Evolutionary conservation across 179 eudicot species (phyloP).

Genomic region (Silene coronaria): DNA sequence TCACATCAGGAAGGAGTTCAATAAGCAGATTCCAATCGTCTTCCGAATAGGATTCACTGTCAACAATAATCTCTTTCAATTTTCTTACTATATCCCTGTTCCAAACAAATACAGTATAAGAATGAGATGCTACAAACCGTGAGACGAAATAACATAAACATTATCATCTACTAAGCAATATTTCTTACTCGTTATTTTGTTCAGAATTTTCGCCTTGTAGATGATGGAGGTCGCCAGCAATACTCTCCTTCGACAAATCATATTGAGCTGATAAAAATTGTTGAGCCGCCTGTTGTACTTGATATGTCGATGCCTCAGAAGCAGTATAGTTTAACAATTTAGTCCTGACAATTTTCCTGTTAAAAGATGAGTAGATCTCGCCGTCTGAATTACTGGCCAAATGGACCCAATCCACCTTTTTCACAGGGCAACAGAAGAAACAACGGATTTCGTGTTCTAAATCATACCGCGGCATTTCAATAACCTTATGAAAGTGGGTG

Average conservation of each 20-base stretch:
- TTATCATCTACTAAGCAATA: background rate
- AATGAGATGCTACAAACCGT: background rate
- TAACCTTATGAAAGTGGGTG: background rate
- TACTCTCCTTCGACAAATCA: too few relatives aligned
- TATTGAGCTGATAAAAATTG: too few relatives aligned
- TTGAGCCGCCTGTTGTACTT: too few relatives aligned
- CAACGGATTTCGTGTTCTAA: background rate
- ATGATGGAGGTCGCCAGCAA: too few relatives aligned
- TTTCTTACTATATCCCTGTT: background rate
- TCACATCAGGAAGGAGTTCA: background rate
- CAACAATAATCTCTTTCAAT: background rate
- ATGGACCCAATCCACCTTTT: background rate
- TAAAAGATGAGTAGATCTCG: background rate
- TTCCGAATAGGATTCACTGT: too few relatives aligned
- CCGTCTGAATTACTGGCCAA: background rate
- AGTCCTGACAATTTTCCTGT: too few relatives aligned
- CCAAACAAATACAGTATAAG: background rate
- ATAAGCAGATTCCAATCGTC: constrained; percentile 2
- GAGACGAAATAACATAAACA: background rate
- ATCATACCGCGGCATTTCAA: background rate
- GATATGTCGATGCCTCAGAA: background rate
- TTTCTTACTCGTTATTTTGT: background rate
- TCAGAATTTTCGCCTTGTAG: background rate
- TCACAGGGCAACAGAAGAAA: background rate
- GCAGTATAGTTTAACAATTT: background rate